A percentile compares a stretch with the other conserved stretches of the same genome.
Evolutionary conservation across 116 monocot genomes (phyloP).

Genomic region (Dioscorea cayenensis): DNA sequence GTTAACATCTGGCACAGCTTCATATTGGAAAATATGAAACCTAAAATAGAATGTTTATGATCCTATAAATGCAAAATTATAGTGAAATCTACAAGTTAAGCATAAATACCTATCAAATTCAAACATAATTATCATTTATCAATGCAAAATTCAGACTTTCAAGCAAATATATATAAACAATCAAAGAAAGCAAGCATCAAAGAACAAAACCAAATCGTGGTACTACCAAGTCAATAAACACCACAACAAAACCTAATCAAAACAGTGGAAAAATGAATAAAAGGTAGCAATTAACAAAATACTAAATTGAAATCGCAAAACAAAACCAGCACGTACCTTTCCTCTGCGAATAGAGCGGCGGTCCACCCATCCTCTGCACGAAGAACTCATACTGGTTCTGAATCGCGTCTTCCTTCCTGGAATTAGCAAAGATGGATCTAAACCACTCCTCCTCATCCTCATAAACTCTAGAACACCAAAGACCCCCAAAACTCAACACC

Average conservation of each 20-base stretch:
- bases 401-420: slow-evolving; percentile 92
- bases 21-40: no score
- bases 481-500: neutral
- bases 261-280: neutral
- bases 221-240: no score
- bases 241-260: neutral
- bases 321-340: slow-evolving; percentile 40
- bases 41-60: no score
- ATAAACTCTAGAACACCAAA: slow-evolving; percentile 47
- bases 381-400: slow-evolving; percentile 96
- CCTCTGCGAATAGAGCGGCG: slow-evolving; percentile 76
- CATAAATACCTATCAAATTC: no score
- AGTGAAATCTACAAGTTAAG: no score
- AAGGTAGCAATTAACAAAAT: neutral
- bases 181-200: no score
- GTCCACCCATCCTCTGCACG: slow-evolving; percentile 98
- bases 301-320: neutral
- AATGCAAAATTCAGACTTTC: no score
- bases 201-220: no score
- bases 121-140: no score
- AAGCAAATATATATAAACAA: no score
- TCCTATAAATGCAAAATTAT: no score
- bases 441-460: slow-evolving; percentile 96
- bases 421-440: slow-evolving; percentile 62
- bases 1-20: no score